A percentile compares a stretch with the other conserved stretches of the same genome.
Evolutionary conservation across 345 rosid species (phyloP).

Genomic region (Gossypium longicalyx): DNA sequence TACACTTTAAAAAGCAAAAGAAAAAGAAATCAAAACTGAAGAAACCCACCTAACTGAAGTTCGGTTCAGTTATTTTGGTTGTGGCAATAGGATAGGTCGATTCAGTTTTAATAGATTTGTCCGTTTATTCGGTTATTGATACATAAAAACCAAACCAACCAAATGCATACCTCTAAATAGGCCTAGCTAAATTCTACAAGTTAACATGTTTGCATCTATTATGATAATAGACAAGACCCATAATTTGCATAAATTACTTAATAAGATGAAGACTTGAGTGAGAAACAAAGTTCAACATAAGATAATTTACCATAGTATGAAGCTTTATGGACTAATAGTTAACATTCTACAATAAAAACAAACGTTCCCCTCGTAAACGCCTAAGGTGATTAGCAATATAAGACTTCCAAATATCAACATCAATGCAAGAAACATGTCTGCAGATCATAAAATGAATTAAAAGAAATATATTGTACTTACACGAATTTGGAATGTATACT

Average conservation of each 20-base stretch:
- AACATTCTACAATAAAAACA: neutral
- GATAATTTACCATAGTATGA: conserved; percentile 2
- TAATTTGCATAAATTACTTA: neutral
- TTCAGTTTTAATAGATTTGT: no score
- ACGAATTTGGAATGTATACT: conserved; percentile 55
- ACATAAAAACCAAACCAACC: no score
- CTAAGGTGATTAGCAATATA: neutral
- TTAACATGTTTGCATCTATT: neutral
- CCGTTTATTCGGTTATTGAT: no score
- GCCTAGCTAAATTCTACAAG: neutral
- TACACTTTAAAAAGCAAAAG: no score
- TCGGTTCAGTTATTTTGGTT: no score
- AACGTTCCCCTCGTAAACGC: neutral
- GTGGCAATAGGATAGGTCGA: no score
- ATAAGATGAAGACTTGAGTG: neutral
- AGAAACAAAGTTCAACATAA: neutral
- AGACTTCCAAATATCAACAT: neutral
- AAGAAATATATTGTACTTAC: conserved; percentile 39
- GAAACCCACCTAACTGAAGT: no score
- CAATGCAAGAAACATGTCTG: neutral
- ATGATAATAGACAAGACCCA: neutral
- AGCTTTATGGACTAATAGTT: neutral
- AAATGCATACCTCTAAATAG: neutral
- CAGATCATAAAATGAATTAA: neutral
- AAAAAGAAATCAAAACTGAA: no score